phyloP scores from a whole-genome alignment of 371 early-diverging fungal species.

The Circinella umbellata region DNA sequence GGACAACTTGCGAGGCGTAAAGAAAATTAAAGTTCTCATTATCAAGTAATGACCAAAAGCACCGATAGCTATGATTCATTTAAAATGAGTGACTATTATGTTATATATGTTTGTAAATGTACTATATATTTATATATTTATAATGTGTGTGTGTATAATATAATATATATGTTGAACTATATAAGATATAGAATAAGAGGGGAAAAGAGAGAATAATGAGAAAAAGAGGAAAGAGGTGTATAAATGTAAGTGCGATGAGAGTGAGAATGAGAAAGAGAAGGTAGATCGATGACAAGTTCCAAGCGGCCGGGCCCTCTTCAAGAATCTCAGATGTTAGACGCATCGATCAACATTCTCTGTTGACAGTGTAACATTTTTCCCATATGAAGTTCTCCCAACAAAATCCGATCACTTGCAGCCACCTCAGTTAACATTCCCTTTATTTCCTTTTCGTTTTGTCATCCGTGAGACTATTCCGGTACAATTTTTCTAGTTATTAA shows the following conservation, averaged over 20 bases:
- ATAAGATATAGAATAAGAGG: background rate
- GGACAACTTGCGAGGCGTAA: conserved; percentile 25
- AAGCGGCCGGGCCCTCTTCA: conserved; percentile 13
- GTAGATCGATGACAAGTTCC: conserved; percentile 16
- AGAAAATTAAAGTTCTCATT: conserved; percentile 29
- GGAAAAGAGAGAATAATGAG: too few species aligned
- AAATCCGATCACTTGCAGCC: conserved; percentile 16
- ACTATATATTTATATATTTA: background rate
- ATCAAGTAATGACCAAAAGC: conserved; percentile 45
- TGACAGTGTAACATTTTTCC: conserved; percentile 19
- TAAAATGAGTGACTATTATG: background rate
- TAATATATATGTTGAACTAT: background rate
- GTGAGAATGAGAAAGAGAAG: conserved; percentile 19
- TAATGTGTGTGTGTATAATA: background rate
- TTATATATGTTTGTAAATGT: background rate
- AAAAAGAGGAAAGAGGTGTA: too few species aligned
- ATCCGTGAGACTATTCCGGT: background rate
- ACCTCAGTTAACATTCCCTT: background rate
- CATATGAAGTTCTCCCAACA: conserved; percentile 10
- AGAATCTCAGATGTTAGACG: conserved; percentile 11
- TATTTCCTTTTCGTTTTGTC: background rate
- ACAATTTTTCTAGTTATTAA: too few species aligned
- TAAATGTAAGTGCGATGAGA: background rate
- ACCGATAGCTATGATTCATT: conserved; percentile 20
- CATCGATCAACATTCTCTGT: conserved; percentile 17